Percentiles rank a stretch among this genome's conserved stretches.
These are phyloP conservation scores for Casuarina glauca DNA, from an alignment of 306 rosid genomes.

Conservation along the genomic window DNA sequence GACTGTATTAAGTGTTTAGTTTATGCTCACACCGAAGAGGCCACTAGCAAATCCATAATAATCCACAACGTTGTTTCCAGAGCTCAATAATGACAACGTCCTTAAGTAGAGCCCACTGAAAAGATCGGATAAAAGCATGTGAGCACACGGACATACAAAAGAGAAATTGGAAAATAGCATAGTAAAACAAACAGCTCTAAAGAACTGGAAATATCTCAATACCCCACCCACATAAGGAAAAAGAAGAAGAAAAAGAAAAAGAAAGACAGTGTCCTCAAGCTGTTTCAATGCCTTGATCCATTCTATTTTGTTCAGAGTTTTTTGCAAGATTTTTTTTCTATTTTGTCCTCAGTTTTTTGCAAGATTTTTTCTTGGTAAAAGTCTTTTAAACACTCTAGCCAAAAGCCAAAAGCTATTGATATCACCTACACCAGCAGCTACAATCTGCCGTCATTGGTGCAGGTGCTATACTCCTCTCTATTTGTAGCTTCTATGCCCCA, in stretches of 20 bases:
- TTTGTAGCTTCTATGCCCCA: background rate
- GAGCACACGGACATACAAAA: constrained; percentile 46
- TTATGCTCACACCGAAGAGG: constrained; percentile 17
- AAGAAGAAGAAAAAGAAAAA: background rate
- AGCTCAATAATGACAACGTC: constrained; percentile 62
- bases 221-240: too few species aligned
- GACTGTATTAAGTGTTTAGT: background rate
- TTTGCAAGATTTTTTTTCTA: too few species aligned
- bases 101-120: constrained; percentile 99
- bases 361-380: too few species aligned
- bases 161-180: background rate
- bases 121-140: constrained; percentile 95
- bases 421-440: background rate
- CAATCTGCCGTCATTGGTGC: background rate
- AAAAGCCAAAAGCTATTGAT: background rate
- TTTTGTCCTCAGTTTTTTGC: background rate
- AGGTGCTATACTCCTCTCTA: background rate
- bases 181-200: background rate
- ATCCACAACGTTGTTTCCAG: constrained; percentile 42
- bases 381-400: too few species aligned
- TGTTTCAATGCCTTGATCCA: background rate
- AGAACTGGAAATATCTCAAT: too few species aligned
- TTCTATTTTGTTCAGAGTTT: too few species aligned
- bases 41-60: constrained; percentile 38
- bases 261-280: background rate